A percentile compares a stretch with the other conserved stretches of the same genome.
phyloP scores from a whole-genome alignment of 345 rosid species.

The Hirschfeldia incana region DNA sequence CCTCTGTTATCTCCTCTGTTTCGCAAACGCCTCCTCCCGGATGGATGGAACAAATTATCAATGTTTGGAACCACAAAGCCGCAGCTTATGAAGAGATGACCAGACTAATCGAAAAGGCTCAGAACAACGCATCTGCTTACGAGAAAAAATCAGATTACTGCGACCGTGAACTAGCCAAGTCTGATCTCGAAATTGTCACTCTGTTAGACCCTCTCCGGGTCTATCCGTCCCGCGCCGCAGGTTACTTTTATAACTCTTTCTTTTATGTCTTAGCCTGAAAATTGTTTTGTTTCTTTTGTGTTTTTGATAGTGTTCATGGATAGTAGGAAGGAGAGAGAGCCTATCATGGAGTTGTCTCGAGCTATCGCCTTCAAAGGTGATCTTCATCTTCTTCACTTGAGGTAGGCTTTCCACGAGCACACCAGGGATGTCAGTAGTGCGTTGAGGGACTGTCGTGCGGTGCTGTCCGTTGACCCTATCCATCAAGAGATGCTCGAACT shows the following conservation, averaged over 20 bases:
- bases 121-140: constrained; percentile 86
- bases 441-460: constrained; percentile 88
- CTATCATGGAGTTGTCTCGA: constrained; percentile 79
- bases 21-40: constrained; percentile 28
- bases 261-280: too few species aligned
- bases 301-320: constrained; percentile 82
- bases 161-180: constrained; percentile 82
- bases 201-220: constrained; percentile 90
- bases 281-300: neutral
- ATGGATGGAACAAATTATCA: too few species aligned
- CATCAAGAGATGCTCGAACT: constrained; percentile 95
- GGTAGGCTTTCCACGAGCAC: constrained; percentile 95
- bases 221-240: constrained; percentile 99
- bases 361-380: constrained; percentile 93
- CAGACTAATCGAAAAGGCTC: constrained; percentile 78
- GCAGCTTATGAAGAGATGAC: constrained; percentile 94
- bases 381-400: constrained; percentile 85
- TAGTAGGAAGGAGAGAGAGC: constrained; percentile 77
- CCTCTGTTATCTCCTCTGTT: constrained; percentile 66
- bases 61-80: constrained; percentile 50
- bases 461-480: constrained; percentile 88
- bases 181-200: constrained; percentile 93
- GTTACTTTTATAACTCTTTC: constrained; percentile 30
- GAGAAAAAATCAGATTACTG: constrained; percentile 98
- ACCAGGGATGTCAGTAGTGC: constrained; percentile 66